Base-by-base conservation (phyloP, 2,329 filamentous ascomycete species). In the Knoxdaviesia proteae region DNA sequence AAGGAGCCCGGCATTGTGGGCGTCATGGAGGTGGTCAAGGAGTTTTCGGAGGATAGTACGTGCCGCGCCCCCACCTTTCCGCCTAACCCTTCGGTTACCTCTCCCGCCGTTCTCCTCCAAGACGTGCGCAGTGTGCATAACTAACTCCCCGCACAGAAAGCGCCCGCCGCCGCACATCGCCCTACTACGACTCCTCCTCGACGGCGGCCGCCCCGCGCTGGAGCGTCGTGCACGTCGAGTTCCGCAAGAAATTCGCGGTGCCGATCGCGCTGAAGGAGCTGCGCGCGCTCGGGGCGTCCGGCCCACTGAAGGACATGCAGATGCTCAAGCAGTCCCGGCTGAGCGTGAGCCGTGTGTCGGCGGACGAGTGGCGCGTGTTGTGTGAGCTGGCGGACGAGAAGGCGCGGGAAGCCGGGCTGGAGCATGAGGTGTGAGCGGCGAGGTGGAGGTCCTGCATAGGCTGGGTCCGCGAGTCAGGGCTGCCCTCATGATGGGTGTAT, bases 141-240 rank as follows among this genome's bases (percentile, higher is more conserved):
- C 33, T 43, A 40, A 41, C 32, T 8, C 39, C 10, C 7, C 20
- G 7, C 2, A 2, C 34, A 63, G 61, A 47, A 44, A 59, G 49
- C 32, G 54, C 53, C 10, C 54, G 53, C 10, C 52, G 50, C 1
- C 54, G 57, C 1, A 55, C 54, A 8, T 57, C 55, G 3, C 79
- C 84, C 0, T 94, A 94, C 60, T 92, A 86, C 56, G 90, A 96
- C 54, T 61, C 77, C 1, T 80, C 80, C 42, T 84, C 81, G 2
- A 76, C 61, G 5, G 57, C 58, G 38, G 62, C 62, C 5, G 61
- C 61, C 7, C 71, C 49, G 64, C 71, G 43, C 52, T 98, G 90
- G 90, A 83, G 77, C 42, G 71, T 90, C 11, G 90, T 96, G 1
- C 81, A 92, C 47, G 88, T 96, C 40, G 71, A 78, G 52, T 94